Evolutionary conservation across 1,284 basidiomycete genomes (phyloP).

Genomic region (Ustilago sp.): DNA sequence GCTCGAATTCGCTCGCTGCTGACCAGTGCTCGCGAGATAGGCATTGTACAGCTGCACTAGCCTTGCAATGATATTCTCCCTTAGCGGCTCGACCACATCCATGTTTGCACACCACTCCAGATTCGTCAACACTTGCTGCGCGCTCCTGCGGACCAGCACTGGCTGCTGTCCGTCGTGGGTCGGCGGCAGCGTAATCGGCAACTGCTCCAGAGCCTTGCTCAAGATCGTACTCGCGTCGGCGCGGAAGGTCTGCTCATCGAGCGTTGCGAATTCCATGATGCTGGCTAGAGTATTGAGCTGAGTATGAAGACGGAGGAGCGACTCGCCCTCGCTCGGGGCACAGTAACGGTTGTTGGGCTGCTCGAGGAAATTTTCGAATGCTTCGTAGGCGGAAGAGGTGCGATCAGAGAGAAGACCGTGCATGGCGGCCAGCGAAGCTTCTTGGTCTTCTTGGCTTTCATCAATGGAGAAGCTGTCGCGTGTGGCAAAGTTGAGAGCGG

Average conservation of each 20-base stretch:
- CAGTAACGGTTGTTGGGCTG: conserved; percentile 33
- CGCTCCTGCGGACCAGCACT: conserved; percentile 37
- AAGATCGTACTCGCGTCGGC: conserved; percentile 57
- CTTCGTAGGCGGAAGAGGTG: conserved; percentile 45
- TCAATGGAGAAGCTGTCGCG: conserved; percentile 46
- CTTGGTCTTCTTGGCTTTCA: conserved; percentile 19
- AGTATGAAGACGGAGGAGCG: conserved; percentile 61
- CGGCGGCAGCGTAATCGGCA: conserved; percentile 32
- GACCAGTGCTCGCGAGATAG: conserved; percentile 6
- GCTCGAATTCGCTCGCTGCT: not conserved
- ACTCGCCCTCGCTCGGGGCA: conserved; percentile 55
- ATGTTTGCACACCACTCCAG: conserved; percentile 53
- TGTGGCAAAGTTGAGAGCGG: conserved; percentile 28
- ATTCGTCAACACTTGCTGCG: conserved; percentile 51
- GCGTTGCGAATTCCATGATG: conserved; percentile 47
- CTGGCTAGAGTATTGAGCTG: conserved; percentile 58
- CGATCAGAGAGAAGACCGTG: conserved; percentile 41
- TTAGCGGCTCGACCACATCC: conserved; percentile 47
- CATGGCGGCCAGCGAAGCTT: conserved; percentile 24
- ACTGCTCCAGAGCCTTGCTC: conserved; percentile 47
- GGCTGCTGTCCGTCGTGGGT: conserved; percentile 39
- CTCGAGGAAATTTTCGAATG: conserved; percentile 60
- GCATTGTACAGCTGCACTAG: conserved; percentile 41
- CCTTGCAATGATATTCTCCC: conserved; percentile 38
- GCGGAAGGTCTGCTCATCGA: conserved; percentile 56